Conservation (phyloP, 768 basidiomycete species). For the Tylopilus subfusipes region DNA sequence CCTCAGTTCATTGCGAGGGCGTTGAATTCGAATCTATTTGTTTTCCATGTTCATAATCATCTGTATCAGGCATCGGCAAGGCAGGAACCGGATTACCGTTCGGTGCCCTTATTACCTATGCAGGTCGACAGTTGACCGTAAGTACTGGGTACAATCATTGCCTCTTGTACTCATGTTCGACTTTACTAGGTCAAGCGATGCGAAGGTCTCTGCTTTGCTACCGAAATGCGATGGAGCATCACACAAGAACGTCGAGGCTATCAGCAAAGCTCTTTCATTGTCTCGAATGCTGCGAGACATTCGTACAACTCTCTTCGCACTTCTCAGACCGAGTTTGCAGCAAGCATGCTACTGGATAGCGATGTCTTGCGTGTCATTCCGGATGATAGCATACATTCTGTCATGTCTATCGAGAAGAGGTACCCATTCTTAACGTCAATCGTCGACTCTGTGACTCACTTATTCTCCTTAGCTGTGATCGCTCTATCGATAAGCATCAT, state of each 20-base stretch:
- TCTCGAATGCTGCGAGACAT: conserved; percentile 5
- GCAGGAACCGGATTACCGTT: conserved; percentile 26
- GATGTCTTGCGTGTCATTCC: conserved; percentile 22
- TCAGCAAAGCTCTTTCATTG: conserved; percentile 20
- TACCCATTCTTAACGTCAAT: neutral
- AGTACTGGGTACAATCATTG: neutral
- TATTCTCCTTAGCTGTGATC: neutral
- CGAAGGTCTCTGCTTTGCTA: conserved; percentile 31
- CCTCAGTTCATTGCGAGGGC: conserved; percentile 29
- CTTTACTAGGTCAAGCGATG: conserved; percentile 22
- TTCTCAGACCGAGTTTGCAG: neutral
- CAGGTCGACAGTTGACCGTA: conserved; percentile 24
- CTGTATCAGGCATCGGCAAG: conserved; percentile 21
- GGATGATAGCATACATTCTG: neutral
- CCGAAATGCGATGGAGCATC: conserved; percentile 24
- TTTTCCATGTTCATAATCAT: neutral
- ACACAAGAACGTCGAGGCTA: neutral
- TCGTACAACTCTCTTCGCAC: neutral
- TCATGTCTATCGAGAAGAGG: conserved; percentile 2
- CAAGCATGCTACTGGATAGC: conserved; percentile 8
- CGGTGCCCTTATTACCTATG: conserved; percentile 25
- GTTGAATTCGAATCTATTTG: neutral
- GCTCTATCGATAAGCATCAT: neutral
- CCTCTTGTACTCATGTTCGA: neutral
- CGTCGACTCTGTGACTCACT: neutral